phyloP scores from a whole-genome alignment of 2,329 filamentous ascomycete species.

The Phialophora verrucosa region DNA sequence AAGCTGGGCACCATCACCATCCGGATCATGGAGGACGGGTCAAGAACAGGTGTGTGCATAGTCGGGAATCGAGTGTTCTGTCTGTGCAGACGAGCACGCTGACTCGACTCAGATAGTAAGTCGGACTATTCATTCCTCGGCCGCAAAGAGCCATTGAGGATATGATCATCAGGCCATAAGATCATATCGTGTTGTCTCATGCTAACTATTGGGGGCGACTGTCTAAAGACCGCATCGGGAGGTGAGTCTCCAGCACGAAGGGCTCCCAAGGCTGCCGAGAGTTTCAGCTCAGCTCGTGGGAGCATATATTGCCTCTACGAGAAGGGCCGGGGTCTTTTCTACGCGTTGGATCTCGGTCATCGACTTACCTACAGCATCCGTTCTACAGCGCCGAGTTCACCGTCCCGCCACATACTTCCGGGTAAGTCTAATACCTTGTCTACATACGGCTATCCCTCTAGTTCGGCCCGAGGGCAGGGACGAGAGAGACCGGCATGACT shows the following conservation, averaged over 20 bases:
- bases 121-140: neutral
- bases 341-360: neutral
- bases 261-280: neutral
- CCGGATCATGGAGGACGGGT: conserved; percentile 59
- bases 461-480: too few species aligned
- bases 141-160: neutral
- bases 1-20: conserved; percentile 58
- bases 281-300: neutral
- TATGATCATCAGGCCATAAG: neutral
- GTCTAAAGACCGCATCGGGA: conserved; percentile 7
- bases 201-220: neutral
- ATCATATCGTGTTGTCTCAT: neutral
- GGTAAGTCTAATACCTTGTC: conserved; percentile 24
- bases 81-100: neutral
- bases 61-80: neutral
- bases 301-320: neutral
- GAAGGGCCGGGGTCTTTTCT: too few species aligned
- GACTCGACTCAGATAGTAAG: conserved; percentile 9
- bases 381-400: conserved; percentile 37
- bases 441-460: neutral
- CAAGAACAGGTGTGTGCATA: conserved; percentile 46
- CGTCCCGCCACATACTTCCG: conserved; percentile 37
- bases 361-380: neutral
- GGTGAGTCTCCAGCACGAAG: neutral
- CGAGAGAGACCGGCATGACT: conserved; percentile 1